Conservation (phyloP, 192 early-diverging fungal species). For the Rhizophagus clarus region DNA sequence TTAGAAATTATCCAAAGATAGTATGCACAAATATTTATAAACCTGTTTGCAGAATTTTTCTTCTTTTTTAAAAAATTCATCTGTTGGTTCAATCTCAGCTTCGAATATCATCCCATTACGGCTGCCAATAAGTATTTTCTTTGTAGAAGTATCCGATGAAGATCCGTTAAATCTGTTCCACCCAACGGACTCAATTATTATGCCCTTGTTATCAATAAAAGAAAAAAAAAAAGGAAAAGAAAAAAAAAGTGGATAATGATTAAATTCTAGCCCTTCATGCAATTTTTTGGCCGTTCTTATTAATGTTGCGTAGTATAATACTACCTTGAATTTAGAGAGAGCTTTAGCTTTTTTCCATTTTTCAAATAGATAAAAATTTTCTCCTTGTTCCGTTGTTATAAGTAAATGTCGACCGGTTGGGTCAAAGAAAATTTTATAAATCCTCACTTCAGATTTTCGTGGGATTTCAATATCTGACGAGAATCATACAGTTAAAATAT, state of each 20-base stretch:
- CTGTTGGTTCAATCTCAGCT: constrained; percentile 82
- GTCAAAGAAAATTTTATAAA: constrained; percentile 82
- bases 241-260: not conserved
- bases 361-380: constrained; percentile 88
- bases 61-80: constrained; percentile 84
- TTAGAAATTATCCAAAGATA: too few species aligned
- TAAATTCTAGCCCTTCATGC: too few species aligned
- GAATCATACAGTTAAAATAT: not conserved
- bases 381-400: constrained; percentile 84
- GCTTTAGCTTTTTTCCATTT: constrained; percentile 84
- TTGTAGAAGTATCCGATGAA: constrained; percentile 64
- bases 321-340: constrained; percentile 78
- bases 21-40: constrained; percentile 21
- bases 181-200: constrained; percentile 85
- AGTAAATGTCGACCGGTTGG: constrained; percentile 89
- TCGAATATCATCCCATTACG: constrained; percentile 89
- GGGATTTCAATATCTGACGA: constrained; percentile 72
- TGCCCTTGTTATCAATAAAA: constrained; percentile 50
- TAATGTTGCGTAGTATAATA: too few species aligned
- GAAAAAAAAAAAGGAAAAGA: not conserved
- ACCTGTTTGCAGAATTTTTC: constrained; percentile 74
- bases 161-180: constrained; percentile 74
- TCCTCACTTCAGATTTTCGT: constrained; percentile 58
- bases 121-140: constrained; percentile 82
- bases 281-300: too few species aligned